Percentiles rank a stretch among this genome's conserved stretches.
These are phyloP conservation scores for Blastobotrys peoriensis DNA, from an alignment of 805 yeast genomes.

Conservation along the genomic window DNA sequence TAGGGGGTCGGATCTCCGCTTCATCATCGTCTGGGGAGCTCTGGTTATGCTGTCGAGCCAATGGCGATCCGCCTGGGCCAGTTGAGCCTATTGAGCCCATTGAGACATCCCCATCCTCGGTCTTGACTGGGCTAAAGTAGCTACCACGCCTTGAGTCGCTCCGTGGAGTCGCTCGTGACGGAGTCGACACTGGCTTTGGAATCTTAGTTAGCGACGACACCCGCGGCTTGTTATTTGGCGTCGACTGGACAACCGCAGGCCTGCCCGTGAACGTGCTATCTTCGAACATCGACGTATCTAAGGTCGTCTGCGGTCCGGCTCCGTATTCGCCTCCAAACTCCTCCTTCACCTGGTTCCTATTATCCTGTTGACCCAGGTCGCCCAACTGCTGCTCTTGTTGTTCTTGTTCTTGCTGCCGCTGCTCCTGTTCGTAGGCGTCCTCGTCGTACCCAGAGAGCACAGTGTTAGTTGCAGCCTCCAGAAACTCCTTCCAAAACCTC, in stretches of 20 bases:
- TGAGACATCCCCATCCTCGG: background rate
- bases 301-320: no score
- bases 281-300: no score
- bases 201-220: slow-evolving; percentile 7
- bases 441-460: slow-evolving; percentile 50
- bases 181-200: slow-evolving; percentile 5
- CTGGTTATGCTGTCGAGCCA: background rate
- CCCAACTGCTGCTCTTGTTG: background rate
- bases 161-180: slow-evolving; percentile 6
- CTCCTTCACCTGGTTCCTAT: background rate
- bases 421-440: slow-evolving; percentile 8
- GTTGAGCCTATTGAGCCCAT: background rate
- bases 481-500: slow-evolving; percentile 69
- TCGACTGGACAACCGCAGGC: slow-evolving; percentile 5
- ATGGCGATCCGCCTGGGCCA: background rate
- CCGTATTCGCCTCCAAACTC: background rate
- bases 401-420: background rate
- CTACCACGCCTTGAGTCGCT: background rate
- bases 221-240: slow-evolving; percentile 2
- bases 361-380: background rate
- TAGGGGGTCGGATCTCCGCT: background rate
- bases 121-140: background rate
- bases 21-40: background rate
- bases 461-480: slow-evolving; percentile 69
- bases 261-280: slow-evolving; percentile 3